Base-by-base conservation (phyloP, 495 filamentous ascomycete species). In the Aspergillus leporis region DNA sequence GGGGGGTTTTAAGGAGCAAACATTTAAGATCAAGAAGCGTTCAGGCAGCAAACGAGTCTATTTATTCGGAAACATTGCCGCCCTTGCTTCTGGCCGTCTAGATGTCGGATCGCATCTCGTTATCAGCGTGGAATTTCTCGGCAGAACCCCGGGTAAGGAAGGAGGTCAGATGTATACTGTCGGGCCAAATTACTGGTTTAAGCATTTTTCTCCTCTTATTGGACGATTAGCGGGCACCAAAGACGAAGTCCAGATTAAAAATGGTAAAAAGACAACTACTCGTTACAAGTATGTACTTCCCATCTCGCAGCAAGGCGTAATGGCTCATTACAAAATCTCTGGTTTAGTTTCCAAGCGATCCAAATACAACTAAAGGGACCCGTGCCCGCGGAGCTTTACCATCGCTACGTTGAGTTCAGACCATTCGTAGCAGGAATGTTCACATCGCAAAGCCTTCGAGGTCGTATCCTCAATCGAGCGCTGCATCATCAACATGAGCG, bases 401-500 rank as follows among this genome's bases (percentile, higher is more conserved):
- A 97, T 67, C 87, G 90, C 59, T 98, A 87, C 72, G 92, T 97
- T 47, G 93, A 94, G 67, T 97, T 97, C 70, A 88, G 84, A 46
- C 93, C 93, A 19, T 90, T 96, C 64, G 88, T 98, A 38, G 90
- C 90, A 19, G 83, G 85, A 36, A 94, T 97, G 86, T 98, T 97
- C 72, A 88, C 85, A 19, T 81, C 84, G 9, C 78, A 79, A 14
- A 93, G 92, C 51, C 56, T 97, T 7, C 79, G 86, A 22, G 93
- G 93, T 5, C 84, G 84, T 23, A 80, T 97, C 60, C 75, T 97
- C 30, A 88, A 92, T 70, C 88, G 86, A 62, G 89, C 90, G 0
- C 83, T 98, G 3, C 93, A 95, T 68, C 89, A 96, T 66, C 93
- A 98, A 66, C 94, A 98, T 68, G 73, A 76, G 7, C 87, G 89